A percentile compares a stretch with the other conserved stretches of the same genome.
Evolutionary conservation across 345 rosid species (phyloP).

Genomic region (Kernera saxatilis): DNA sequence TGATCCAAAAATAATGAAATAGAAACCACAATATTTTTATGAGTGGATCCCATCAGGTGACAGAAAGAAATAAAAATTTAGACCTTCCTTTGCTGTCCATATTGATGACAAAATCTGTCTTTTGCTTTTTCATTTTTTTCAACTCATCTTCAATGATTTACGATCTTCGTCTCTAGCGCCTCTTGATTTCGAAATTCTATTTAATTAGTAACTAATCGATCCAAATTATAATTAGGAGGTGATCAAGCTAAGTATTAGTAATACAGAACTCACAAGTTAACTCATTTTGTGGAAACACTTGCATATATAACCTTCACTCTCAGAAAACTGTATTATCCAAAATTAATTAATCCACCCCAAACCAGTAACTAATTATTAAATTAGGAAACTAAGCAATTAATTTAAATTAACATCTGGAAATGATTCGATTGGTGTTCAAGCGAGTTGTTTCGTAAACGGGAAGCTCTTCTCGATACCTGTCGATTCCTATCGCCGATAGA

Average conservation of each 20-base stretch:
- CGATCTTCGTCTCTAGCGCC: neutral
- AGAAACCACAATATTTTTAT: neutral
- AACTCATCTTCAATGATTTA: neutral
- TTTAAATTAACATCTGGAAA: slow-evolving; percentile 3
- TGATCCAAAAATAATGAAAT: neutral
- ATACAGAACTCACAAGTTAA: neutral
- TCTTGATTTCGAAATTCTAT: neutral
- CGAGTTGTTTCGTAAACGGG: slow-evolving; percentile 95
- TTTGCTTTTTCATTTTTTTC: neutral
- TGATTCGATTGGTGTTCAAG: slow-evolving; percentile 39
- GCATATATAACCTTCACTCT: neutral
- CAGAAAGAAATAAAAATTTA: neutral
- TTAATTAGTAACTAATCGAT: neutral
- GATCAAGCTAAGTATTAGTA: neutral
- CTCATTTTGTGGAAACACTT: neutral
- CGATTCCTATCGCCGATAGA: slow-evolving; percentile 40
- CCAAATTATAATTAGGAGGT: neutral
- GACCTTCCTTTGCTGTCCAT: slow-evolving; percentile 10
- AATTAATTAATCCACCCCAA: slow-evolving; percentile 18
- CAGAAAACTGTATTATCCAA: neutral
- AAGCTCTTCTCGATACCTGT: slow-evolving; percentile 69
- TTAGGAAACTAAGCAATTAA: neutral
- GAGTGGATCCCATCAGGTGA: slow-evolving; percentile 31
- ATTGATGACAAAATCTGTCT: slow-evolving; percentile 18
- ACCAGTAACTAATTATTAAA: slow-evolving; percentile 5